phyloP scores from a whole-genome alignment of 176 grass and related monocot genomes.

The Lolium perenne region DNA sequence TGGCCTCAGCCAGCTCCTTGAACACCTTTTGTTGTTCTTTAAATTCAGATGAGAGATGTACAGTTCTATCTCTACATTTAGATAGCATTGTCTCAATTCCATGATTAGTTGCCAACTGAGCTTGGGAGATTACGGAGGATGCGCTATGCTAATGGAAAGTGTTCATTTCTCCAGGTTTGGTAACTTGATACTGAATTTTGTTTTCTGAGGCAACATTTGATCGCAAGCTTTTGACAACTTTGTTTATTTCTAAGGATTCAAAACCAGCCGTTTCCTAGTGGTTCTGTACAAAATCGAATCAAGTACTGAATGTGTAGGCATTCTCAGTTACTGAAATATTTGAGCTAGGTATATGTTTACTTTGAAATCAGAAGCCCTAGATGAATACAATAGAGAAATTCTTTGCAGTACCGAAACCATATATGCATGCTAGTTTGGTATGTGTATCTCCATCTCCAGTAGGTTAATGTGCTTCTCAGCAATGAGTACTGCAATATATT shows the following conservation, averaged over 20 bases:
- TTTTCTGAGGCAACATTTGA: background rate
- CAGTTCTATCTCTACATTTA: too few species aligned
- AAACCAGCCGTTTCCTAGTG: background rate
- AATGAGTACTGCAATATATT: background rate
- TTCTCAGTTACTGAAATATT: background rate
- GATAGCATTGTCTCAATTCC: background rate
- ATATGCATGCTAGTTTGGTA: background rate
- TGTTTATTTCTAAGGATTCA: background rate
- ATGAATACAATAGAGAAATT: background rate
- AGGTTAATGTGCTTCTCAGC: background rate
- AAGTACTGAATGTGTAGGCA: background rate
- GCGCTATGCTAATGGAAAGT: background rate
- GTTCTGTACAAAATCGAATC: background rate
- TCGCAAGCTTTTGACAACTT: background rate
- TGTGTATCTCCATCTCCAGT: background rate
- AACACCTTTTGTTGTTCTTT: too few species aligned
- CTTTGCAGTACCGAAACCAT: background rate
- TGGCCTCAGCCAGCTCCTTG: too few species aligned
- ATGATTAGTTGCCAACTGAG: background rate
- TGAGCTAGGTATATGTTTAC: background rate
- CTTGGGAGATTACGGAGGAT: background rate
- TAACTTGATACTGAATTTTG: background rate
- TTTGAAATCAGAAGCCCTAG: background rate
- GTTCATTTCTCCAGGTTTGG: background rate
- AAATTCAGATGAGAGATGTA: too few species aligned